A percentile compares a stretch with the other conserved stretches of the same genome.
Conservation (phyloP, 1,284 basidiomycete species). For the Vanrija sp. region DNA sequence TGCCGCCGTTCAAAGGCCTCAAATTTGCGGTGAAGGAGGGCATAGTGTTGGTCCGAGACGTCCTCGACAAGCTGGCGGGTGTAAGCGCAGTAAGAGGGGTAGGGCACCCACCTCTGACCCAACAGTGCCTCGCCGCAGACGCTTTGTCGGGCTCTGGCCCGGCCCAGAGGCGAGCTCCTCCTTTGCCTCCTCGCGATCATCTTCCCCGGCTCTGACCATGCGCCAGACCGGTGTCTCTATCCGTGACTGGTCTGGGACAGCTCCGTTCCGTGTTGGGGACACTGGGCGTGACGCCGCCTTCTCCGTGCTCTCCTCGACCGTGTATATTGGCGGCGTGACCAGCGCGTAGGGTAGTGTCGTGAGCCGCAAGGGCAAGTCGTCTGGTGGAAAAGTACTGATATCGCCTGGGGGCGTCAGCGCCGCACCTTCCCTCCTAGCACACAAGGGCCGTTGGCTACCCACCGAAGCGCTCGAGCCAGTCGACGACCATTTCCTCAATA, state of each 20-base stretch:
- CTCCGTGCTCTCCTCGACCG: slow-evolving; percentile 1
- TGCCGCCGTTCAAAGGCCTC: slow-evolving; percentile 81
- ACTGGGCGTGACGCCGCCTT: background rate
- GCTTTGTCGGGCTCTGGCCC: slow-evolving; percentile 25
- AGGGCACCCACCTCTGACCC: slow-evolving; percentile 18
- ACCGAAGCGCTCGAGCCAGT: slow-evolving; percentile 74
- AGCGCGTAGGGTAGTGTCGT: slow-evolving; percentile 3
- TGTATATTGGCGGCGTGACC: slow-evolving; percentile 19
- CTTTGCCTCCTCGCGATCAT: slow-evolving; percentile 41
- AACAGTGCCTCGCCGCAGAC: slow-evolving; percentile 21
- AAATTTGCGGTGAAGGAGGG: slow-evolving; percentile 76
- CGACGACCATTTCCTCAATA: slow-evolving; percentile 75
- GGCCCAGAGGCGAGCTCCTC: slow-evolving; percentile 27
- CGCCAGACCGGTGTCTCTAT: slow-evolving; percentile 44
- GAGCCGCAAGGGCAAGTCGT: slow-evolving; percentile 17
- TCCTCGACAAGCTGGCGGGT: slow-evolving; percentile 59
- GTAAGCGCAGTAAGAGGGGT: background rate
- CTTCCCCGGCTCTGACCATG: slow-evolving; percentile 34
- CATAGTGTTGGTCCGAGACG: slow-evolving; percentile 78
- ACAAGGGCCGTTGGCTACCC: slow-evolving; percentile 44
- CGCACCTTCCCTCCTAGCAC: background rate
- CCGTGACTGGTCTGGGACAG: slow-evolving; percentile 7
- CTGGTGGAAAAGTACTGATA: slow-evolving; percentile 64
- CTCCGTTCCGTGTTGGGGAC: no score
- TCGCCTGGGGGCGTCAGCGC: slow-evolving; percentile 55